These are phyloP conservation scores for Debaryomyces psychrophilus DNA, from an alignment of 1,139 yeast genomes.

Conservation along the genomic window DNA sequence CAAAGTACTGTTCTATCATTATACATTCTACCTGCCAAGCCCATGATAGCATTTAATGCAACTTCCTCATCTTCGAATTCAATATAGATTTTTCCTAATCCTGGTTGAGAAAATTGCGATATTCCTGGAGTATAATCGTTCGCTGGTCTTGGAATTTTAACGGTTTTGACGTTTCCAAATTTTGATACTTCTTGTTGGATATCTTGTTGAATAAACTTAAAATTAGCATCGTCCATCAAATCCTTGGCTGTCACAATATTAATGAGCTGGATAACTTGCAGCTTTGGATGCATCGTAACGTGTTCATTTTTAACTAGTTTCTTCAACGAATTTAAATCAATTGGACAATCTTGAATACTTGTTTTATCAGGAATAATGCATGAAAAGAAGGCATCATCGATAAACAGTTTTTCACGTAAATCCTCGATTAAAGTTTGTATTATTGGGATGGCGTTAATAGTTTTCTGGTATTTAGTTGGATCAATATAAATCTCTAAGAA, in stretches of 20 bases:
- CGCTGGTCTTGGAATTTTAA: slow-evolving; percentile 71
- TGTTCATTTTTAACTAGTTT: slow-evolving; percentile 39
- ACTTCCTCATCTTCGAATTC: slow-evolving; percentile 57
- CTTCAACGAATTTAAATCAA: slow-evolving; percentile 35
- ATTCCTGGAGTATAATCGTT: slow-evolving; percentile 50
- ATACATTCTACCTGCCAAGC: slow-evolving; percentile 69
- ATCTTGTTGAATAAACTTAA: slow-evolving; percentile 54
- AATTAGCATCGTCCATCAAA: slow-evolving; percentile 53
- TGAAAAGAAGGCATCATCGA: slow-evolving; percentile 35
- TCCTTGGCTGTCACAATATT: slow-evolving; percentile 72
- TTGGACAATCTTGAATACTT: slow-evolving; percentile 40
- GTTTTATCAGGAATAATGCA: slow-evolving; percentile 35
- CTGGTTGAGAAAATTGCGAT: slow-evolving; percentile 52
- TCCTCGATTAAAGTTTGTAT: slow-evolving; percentile 21
- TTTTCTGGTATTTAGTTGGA: slow-evolving; percentile 13
- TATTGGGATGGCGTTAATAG: slow-evolving; percentile 19
- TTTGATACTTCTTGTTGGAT: slow-evolving; percentile 54
- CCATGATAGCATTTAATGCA: slow-evolving; percentile 61
- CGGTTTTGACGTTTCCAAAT: slow-evolving; percentile 55
- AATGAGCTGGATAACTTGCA: slow-evolving; percentile 64
- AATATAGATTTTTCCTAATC: slow-evolving; percentile 73
- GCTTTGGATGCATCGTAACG: slow-evolving; percentile 41
- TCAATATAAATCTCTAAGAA: slow-evolving; percentile 39
- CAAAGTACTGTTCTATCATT: slow-evolving; percentile 73
- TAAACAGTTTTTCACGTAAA: slow-evolving; percentile 19